Conservation (phyloP, 345 rosid genomes). For the Dovyalis caffra region DNA sequence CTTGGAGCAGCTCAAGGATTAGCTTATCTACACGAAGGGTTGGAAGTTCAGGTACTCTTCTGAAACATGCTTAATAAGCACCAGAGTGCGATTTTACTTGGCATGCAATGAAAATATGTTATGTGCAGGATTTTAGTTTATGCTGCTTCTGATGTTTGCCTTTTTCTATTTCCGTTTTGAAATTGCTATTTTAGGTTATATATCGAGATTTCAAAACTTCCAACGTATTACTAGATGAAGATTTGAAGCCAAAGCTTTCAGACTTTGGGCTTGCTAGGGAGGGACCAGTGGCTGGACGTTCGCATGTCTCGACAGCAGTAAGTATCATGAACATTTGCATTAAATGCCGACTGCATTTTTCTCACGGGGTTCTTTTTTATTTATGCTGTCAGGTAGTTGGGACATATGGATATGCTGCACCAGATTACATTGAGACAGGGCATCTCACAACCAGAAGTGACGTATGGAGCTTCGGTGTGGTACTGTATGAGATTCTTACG, state of each 20-base stretch:
- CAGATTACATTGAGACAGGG: conserved; percentile 83
- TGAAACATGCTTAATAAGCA: background rate
- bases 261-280: conserved; percentile 95
- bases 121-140: background rate
- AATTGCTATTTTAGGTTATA: conserved; percentile 49
- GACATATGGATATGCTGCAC: conserved; percentile 90
- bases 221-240: conserved; percentile 68
- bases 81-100: too few relatives aligned
- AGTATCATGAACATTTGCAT: conserved; percentile 24
- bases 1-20: conserved; percentile 86
- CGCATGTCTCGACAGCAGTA: conserved; percentile 90
- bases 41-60: conserved; percentile 65
- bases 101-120: background rate
- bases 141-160: background rate
- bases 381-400: conserved; percentile 60
- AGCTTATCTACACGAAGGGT: conserved; percentile 75
- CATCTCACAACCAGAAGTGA: conserved; percentile 74
- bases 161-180: background rate
- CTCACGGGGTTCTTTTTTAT: background rate
- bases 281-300: conserved; percentile 70
- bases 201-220: conserved; percentile 82
- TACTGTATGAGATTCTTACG: conserved; percentile 68
- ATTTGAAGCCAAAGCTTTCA: conserved; percentile 70
- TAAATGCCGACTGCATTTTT: background rate
- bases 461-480: conserved; percentile 92